Percentiles rank a stretch among this genome's conserved stretches.
Evolutionary conservation across 176 grass and related monocot species (phyloP).

Genomic region (Coix lacrymajobi): DNA sequence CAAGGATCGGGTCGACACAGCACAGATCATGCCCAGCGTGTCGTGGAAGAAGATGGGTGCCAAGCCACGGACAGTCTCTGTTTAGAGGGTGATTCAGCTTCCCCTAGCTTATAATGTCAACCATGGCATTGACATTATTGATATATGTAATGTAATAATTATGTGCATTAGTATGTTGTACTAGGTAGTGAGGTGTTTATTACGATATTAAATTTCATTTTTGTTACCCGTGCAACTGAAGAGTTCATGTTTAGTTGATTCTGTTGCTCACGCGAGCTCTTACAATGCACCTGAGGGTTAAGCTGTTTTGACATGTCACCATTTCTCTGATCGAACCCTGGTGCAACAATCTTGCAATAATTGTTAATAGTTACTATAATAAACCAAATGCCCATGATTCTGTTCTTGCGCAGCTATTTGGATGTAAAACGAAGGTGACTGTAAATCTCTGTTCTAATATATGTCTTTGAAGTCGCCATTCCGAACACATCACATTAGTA

Average conservation of each 20-base stretch:
- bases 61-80: slow-evolving; percentile 48
- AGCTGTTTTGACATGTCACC: not conserved
- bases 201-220: not conserved
- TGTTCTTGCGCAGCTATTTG: not conserved
- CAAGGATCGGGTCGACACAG: slow-evolving; percentile 62
- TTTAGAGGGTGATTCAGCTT: slow-evolving; percentile 25
- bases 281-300: not conserved
- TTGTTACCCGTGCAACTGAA: not conserved
- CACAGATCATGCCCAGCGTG: slow-evolving; percentile 89
- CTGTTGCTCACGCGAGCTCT: not conserved
- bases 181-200: not conserved
- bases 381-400: not conserved
- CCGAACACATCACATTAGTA: too few relatives aligned
- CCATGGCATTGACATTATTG: slow-evolving; percentile 36
- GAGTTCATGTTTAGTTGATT: not conserved
- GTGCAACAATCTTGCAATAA: not conserved
- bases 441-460: not conserved
- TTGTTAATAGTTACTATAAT: not conserved
- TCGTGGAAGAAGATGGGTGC: slow-evolving; percentile 86
- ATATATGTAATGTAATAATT: slow-evolving; percentile 25
- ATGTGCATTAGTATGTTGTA: not conserved
- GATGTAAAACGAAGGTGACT: not conserved
- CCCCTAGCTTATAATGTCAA: slow-evolving; percentile 28
- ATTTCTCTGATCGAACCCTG: not conserved
- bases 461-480: too few relatives aligned